Evolutionary conservation across 139 green algal species (phyloP), one percentile per base, ranked within the genome.

Genomic region (Zygnema cylindricum): DNA sequence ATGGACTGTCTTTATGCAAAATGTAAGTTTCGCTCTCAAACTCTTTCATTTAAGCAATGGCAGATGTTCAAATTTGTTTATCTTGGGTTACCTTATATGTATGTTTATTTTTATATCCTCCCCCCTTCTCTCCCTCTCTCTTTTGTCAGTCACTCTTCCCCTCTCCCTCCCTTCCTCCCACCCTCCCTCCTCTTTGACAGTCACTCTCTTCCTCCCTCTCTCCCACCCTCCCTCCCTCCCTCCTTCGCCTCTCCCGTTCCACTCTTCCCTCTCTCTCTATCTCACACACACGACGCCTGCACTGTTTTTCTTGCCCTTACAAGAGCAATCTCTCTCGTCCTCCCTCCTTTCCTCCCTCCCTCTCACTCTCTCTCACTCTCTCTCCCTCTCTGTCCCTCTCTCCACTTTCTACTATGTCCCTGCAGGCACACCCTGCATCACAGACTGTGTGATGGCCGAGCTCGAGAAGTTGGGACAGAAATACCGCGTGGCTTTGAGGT

Each of bases 1-100:
- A 96, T 99, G 94, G 98, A 99, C 93, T 99, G 98, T 94, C 92
- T 99, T 73, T 99, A 99, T 79, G 98, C 98, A 0, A 95, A 99
- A 88, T 92, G 88, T 92, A 39, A 90, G 88, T 90, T 49, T 40
- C 33, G n/a, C n/a, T n/a, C n/a, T n/a, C n/a, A n/a, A n/a, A n/a
- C n/a, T n/a, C n/a, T n/a, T n/a, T n/a, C 11, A 30, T 30, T 35
- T 25, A 73, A 25, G 57, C 25, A 30, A 73, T n/a, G n/a, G n/a
- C n/a, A n/a, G n/a, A n/a, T n/a, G n/a, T n/a, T n/a, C n/a, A n/a
- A n/a, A n/a, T n/a, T n/a, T n/a, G n/a, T n/a, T n/a, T n/a, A n/a
- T n/a, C n/a, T n/a, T n/a, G n/a, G n/a, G n/a, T n/a, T n/a, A n/a
- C n/a, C n/a, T n/a, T n/a, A n/a, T n/a, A n/a, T n/a, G n/a, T n/a